phyloP scores from a whole-genome alignment of 352 stramenopile species.

The Phytopythium mirpurense region DNA sequence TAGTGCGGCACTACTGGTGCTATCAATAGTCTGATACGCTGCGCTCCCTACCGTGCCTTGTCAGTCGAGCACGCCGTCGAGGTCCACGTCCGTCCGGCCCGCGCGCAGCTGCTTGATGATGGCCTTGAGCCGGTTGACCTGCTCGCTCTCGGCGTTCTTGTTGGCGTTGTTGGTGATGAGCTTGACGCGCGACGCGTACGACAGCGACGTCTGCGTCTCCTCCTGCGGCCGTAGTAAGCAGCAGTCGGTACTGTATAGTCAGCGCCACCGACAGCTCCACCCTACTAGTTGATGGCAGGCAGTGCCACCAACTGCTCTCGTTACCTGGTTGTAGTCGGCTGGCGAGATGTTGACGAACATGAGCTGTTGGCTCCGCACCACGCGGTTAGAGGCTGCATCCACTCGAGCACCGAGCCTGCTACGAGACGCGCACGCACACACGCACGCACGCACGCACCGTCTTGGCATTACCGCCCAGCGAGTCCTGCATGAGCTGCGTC shows the following conservation, averaged over 20 bases:
- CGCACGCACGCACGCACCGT: slow-evolving; percentile 47
- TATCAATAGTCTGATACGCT: too few species aligned
- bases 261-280: too few species aligned
- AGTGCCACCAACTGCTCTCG: too few species aligned
- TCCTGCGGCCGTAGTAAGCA: slow-evolving; percentile 26
- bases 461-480: slow-evolving; percentile 91
- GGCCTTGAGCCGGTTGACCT: slow-evolving; percentile 73
- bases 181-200: slow-evolving; percentile 82
- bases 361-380: slow-evolving; percentile 28
- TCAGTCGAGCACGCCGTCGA: slow-evolving; percentile 60
- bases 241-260: neutral
- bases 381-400: neutral
- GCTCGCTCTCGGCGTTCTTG: slow-evolving; percentile 83
- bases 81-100: slow-evolving; percentile 60
- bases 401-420: too few species aligned
- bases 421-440: too few species aligned
- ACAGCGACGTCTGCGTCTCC: slow-evolving; percentile 79
- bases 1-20: too few species aligned
- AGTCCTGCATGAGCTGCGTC: slow-evolving; percentile 92
- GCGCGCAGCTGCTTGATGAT: slow-evolving; percentile 78
- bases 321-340: slow-evolving; percentile 84
- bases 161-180: slow-evolving; percentile 88
- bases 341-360: slow-evolving; percentile 91
- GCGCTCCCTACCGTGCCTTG: too few species aligned
- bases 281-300: too few species aligned